Evolutionary conservation across 495 filamentous ascomycete genomes (phyloP).

Genomic region (Penicillium canariense): DNA sequence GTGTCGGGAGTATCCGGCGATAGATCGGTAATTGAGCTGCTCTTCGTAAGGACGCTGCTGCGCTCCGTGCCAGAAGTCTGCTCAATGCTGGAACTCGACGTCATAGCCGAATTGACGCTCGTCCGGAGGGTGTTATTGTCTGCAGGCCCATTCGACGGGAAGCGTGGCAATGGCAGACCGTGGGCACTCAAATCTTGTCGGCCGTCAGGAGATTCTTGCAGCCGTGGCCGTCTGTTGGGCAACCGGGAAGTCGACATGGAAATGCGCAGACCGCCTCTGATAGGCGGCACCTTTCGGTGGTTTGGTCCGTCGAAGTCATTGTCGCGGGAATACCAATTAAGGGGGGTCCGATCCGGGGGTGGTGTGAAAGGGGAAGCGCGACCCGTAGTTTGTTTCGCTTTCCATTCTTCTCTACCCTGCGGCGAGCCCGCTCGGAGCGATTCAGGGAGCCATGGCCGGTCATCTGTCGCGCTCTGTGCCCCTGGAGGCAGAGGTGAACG

Average conservation of each 20-base stretch:
- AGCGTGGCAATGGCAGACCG: slow-evolving; percentile 34
- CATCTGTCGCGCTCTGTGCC: slow-evolving; percentile 18
- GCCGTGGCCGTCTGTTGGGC: slow-evolving; percentile 28
- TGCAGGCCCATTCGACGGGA: slow-evolving; percentile 28
- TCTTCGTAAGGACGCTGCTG: slow-evolving; percentile 77
- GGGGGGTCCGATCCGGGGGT: slow-evolving; percentile 19
- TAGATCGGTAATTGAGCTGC: slow-evolving; percentile 66
- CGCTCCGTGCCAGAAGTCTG: slow-evolving; percentile 70
- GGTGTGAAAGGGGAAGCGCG: slow-evolving; percentile 23
- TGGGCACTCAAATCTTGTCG: slow-evolving; percentile 23
- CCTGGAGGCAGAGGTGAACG: slow-evolving; percentile 30
- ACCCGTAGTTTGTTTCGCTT: slow-evolving; percentile 18
- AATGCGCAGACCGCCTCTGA: slow-evolving; percentile 34
- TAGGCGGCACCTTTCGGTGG: slow-evolving; percentile 30
- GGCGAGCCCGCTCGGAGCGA: slow-evolving; percentile 28
- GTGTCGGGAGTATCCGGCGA: slow-evolving; percentile 58
- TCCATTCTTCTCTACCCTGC: slow-evolving; percentile 23
- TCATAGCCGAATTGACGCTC: slow-evolving; percentile 69
- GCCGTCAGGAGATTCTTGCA: slow-evolving; percentile 30
- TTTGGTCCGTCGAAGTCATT: slow-evolving; percentile 26
- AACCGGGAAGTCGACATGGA: slow-evolving; percentile 43
- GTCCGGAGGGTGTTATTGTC: slow-evolving; percentile 60
- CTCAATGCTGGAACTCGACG: slow-evolving; percentile 66
- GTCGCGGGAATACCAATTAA: slow-evolving; percentile 22
- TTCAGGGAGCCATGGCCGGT: slow-evolving; percentile 29